Evolutionary conservation across 2,329 filamentous ascomycete genomes (phyloP).

Genomic region (Penicillium sp.): DNA sequence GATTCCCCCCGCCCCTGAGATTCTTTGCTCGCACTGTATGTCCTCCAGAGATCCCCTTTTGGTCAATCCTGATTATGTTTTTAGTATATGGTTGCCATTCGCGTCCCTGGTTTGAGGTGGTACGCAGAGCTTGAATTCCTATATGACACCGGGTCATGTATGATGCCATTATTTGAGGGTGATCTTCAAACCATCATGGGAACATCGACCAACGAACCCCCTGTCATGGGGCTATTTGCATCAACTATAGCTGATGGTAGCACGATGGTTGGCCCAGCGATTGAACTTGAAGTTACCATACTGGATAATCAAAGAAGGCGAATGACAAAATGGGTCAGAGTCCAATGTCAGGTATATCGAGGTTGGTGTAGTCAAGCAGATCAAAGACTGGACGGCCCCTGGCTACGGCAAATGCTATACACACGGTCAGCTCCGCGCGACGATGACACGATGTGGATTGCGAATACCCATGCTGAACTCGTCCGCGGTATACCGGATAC

Average conservation of each 20-base stretch:
- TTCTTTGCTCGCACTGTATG: background rate
- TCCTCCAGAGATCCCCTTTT: background rate
- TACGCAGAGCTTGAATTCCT: constrained; percentile 1
- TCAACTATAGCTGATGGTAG: background rate
- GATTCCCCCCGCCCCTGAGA: background rate
- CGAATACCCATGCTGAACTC: background rate
- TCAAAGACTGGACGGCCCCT: background rate
- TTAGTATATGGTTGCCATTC: background rate
- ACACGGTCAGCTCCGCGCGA: background rate
- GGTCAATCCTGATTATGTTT: background rate
- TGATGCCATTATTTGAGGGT: background rate
- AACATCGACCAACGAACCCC: background rate
- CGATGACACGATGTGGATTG: background rate
- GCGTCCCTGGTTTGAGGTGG: background rate
- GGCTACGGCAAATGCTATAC: background rate
- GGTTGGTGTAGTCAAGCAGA: background rate
- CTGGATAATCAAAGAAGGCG: background rate
- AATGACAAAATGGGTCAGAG: background rate
- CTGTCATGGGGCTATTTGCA: background rate
- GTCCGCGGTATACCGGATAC: background rate
- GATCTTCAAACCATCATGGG: background rate
- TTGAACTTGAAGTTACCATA: background rate
- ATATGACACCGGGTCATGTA: background rate
- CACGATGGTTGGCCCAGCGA: background rate
- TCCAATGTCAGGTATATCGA: background rate